Evolutionary conservation across 2,329 filamentous ascomycete genomes (phyloP).

Genomic region (Arthrobotrys iridis): DNA sequence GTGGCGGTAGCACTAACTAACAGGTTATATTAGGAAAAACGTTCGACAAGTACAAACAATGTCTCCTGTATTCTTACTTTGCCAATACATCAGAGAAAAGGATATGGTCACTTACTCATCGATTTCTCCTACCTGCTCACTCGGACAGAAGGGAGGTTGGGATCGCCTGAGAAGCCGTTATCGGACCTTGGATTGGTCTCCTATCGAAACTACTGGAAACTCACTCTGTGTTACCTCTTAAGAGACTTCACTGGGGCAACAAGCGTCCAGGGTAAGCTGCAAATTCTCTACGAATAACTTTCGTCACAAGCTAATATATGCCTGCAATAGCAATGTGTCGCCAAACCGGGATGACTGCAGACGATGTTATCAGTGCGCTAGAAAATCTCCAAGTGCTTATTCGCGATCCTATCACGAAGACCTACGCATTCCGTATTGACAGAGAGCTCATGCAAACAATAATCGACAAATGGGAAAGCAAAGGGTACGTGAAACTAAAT

Average conservation of each 20-base stretch:
- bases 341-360: constrained; percentile 91
- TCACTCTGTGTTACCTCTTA: constrained; percentile 86
- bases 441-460: constrained; percentile 85
- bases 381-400: constrained; percentile 90
- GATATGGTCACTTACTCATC: constrained; percentile 94
- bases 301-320: constrained; percentile 62
- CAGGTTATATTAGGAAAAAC: constrained; percentile 72
- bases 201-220: constrained; percentile 96
- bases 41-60: constrained; percentile 93
- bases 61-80: constrained; percentile 96
- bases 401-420: constrained; percentile 84
- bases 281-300: neutral
- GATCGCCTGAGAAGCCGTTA: constrained; percentile 94
- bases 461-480: constrained; percentile 86
- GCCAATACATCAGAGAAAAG: constrained; percentile 95
- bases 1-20: too few relatives aligned
- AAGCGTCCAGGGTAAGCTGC: constrained; percentile 57
- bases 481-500: constrained; percentile 86
- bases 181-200: constrained; percentile 98
- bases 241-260: constrained; percentile 64
- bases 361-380: constrained; percentile 93
- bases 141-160: constrained; percentile 89
- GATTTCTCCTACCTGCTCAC: constrained; percentile 98
- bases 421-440: constrained; percentile 90
- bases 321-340: constrained; percentile 76